Conservation (phyloP, 2,329 filamentous ascomycete species). For the Lasiodiplodia theobromae region DNA sequence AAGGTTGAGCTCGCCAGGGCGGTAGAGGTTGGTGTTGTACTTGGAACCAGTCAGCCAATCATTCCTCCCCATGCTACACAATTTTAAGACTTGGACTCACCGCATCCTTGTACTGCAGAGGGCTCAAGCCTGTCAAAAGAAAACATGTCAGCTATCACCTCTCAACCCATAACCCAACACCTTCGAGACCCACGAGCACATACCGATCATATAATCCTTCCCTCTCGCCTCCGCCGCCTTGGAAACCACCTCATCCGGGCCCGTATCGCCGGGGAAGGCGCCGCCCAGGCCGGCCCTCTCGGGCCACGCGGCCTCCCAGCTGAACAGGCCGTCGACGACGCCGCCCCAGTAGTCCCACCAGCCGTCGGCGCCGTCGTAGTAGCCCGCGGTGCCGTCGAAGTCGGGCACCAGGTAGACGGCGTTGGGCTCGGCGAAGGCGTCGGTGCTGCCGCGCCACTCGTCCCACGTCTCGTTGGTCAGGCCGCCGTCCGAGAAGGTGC, state of each 20-base stretch:
- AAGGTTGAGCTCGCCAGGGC: slow-evolving; percentile 44
- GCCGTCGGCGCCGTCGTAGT: slow-evolving; percentile 40
- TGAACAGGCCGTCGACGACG: slow-evolving; percentile 47
- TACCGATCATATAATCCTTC: slow-evolving; percentile 46
- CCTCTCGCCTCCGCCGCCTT: slow-evolving; percentile 35
- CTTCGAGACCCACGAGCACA: not conserved
- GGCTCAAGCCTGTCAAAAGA: not conserved
- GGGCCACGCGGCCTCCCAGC: slow-evolving; percentile 50
- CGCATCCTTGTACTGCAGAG: slow-evolving; percentile 45
- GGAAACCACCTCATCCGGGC: slow-evolving; percentile 36
- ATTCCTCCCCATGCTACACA: not conserved
- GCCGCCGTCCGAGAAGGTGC: slow-evolving; percentile 40
- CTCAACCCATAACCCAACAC: not conserved
- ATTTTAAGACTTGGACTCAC: not conserved
- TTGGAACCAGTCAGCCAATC: not conserved
- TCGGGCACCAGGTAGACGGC: slow-evolving; percentile 45
- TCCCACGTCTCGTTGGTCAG: slow-evolving; percentile 37
- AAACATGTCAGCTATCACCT: not conserved
- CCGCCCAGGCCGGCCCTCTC: slow-evolving; percentile 30
- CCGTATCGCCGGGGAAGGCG: slow-evolving; percentile 37
- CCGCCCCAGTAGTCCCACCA: slow-evolving; percentile 43
- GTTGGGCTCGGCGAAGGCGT: not conserved
- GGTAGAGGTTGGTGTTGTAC: slow-evolving; percentile 43
- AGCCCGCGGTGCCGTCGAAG: slow-evolving; percentile 37
- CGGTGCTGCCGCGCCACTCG: slow-evolving; percentile 34